A percentile compares a stretch with the other conserved stretches of the same genome.
Conservation (phyloP, 768 basidiomycete species). For the Leccinum olivaceopallidum region DNA sequence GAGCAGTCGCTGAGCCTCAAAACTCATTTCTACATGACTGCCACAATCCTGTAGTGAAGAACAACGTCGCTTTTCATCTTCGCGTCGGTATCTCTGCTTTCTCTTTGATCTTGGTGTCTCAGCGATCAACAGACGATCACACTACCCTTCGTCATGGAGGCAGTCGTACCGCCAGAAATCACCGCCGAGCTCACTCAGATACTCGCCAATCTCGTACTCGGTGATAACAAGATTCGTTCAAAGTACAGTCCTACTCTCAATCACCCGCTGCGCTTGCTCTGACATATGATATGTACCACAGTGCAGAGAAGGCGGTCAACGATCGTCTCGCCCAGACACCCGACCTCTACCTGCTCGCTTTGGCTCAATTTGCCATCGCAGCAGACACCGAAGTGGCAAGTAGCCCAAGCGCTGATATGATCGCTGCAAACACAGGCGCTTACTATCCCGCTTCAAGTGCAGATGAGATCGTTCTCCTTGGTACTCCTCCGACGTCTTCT, state of each 20-base stretch:
- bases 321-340: constrained; percentile 76
- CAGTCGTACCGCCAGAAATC: constrained; percentile 58
- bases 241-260: constrained; percentile 41
- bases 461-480: constrained; percentile 87
- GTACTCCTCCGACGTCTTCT: constrained; percentile 78
- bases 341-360: constrained; percentile 75
- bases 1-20: too few relatives aligned
- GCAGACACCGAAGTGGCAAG: constrained; percentile 81
- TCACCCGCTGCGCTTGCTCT: not conserved
- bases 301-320: constrained; percentile 82
- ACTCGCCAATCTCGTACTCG: constrained; percentile 79
- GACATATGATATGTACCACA: constrained; percentile 22
- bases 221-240: constrained; percentile 79
- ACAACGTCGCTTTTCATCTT: too few relatives aligned
- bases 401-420: constrained; percentile 16
- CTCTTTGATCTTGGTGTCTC: not conserved
- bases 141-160: constrained; percentile 24
- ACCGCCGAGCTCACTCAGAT: constrained; percentile 79
- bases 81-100: too few relatives aligned
- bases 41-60: too few relatives aligned
- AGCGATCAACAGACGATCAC: constrained; percentile 6
- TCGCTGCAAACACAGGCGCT: constrained; percentile 2
- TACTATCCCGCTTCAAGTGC: constrained; percentile 14
- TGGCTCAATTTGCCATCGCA: constrained; percentile 75
- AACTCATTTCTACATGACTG: too few relatives aligned